Percentiles rank a stretch among this genome's conserved stretches.
Conservation (phyloP, 139 green algal species). For the Chlorella vulgaris region DNA sequence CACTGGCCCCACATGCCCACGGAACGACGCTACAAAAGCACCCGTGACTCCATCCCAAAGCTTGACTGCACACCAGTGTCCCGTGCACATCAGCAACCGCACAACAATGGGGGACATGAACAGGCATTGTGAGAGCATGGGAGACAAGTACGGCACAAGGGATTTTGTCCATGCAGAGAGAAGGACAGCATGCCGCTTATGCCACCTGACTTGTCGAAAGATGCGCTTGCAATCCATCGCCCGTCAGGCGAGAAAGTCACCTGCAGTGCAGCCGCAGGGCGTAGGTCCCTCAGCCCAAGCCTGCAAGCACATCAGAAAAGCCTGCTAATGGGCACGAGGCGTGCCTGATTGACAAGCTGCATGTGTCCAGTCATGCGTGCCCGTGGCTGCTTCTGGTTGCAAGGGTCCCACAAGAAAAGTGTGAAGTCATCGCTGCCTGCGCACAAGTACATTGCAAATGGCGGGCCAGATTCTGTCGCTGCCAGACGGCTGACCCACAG, state of each 20-base stretch:
- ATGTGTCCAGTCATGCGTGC: slow-evolving; percentile 94
- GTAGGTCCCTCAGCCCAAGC: too few relatives aligned
- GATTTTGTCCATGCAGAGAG: too few relatives aligned
- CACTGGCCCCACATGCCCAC: slow-evolving; percentile 94
- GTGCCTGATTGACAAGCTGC: slow-evolving; percentile 96
- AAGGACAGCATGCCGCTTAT: too few relatives aligned
- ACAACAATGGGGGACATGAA: too few relatives aligned
- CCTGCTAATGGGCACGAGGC: background rate
- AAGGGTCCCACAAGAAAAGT: slow-evolving; percentile 94
- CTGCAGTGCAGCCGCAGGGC: slow-evolving; percentile 53
- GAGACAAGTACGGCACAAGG: too few relatives aligned
- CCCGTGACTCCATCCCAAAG: slow-evolving; percentile 95
- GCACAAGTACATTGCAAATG: too few relatives aligned
- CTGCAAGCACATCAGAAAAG: background rate
- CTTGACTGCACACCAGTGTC: slow-evolving; percentile 69
- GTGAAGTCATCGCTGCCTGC: slow-evolving; percentile 96
- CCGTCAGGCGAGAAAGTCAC: slow-evolving; percentile 96
- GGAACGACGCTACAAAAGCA: slow-evolving; percentile 89
- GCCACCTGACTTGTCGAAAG: slow-evolving; percentile 93
- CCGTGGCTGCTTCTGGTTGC: slow-evolving; percentile 65
- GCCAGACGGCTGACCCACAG: too few relatives aligned
- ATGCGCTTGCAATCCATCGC: slow-evolving; percentile 87
- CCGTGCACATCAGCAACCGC: too few relatives aligned
- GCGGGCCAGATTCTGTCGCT: too few relatives aligned
- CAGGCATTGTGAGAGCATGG: too few relatives aligned